Conservation (phyloP, 164 flowering plant species). For the Berberis thunbergii region DNA sequence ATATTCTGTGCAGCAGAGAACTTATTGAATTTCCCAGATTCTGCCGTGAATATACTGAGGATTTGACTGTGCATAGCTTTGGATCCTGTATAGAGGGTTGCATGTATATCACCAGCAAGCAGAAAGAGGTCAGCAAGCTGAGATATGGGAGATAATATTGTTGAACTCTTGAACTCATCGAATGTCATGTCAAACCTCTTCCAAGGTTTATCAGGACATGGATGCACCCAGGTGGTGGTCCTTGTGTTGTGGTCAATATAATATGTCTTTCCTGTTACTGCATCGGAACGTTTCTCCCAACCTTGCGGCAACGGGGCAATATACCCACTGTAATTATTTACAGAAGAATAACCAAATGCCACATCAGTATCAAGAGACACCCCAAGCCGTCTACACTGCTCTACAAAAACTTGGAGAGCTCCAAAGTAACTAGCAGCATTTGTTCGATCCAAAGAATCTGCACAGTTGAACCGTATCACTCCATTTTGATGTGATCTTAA, state of each 20-base stretch:
- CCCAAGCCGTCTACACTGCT: conserved; percentile 88
- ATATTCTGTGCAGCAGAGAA: conserved; percentile 93
- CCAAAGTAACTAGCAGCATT: conserved; percentile 99
- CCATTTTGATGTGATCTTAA: conserved; percentile 92
- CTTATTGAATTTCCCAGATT: conserved; percentile 80
- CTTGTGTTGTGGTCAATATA: conserved; percentile 93
- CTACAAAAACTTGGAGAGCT: conserved; percentile 84
- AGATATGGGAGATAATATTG: conserved; percentile 72
- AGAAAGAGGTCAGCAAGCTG: conserved; percentile 86
- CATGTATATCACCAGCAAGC: conserved; percentile 94
- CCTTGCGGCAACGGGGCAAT: conserved; percentile 94
- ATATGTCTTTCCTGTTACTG: conserved; percentile 89
- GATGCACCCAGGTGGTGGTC: conserved; percentile 95
- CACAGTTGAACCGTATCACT: conserved; percentile 91
- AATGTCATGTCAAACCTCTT: conserved; percentile 73
- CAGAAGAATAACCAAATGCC: conserved; percentile 47
- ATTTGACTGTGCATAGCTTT: conserved; percentile 99
- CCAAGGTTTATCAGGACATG: conserved; percentile 87
- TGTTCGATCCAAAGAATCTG: conserved; percentile 96
- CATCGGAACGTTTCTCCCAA: conserved; percentile 94
- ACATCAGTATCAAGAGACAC: conserved; percentile 78
- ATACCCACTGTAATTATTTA: conserved; percentile 54
- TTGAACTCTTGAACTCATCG: conserved; percentile 90
- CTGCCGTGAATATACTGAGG: conserved; percentile 87
- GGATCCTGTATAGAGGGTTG: conserved; percentile 97